Percentiles rank a stretch among this genome's conserved stretches.
Conservation (phyloP, 208 protist genomes). For the Zelonia costaricensis region DNA sequence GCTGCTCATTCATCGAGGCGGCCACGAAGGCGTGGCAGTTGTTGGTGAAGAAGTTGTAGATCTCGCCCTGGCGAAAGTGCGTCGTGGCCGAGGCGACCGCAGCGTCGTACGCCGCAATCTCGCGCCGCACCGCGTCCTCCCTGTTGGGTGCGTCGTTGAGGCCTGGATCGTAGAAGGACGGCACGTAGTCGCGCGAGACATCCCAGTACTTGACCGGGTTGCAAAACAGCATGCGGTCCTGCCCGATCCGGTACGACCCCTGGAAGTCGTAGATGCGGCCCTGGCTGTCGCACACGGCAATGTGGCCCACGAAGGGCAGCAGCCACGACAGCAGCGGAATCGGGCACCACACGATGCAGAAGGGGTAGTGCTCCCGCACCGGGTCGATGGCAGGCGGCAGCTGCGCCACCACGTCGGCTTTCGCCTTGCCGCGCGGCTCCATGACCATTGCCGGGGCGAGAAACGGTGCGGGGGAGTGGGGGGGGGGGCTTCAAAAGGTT, state of each 20-base stretch:
- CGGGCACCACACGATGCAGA: conserved; percentile 91
- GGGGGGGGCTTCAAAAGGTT: neutral
- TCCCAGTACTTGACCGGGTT: conserved; percentile 84
- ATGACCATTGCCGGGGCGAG: neutral
- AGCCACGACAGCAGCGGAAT: conserved; percentile 91
- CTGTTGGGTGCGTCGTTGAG: conserved; percentile 7
- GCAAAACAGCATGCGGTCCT: conserved; percentile 92
- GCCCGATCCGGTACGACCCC: conserved; percentile 75
- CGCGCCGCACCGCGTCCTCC: conserved; percentile 23
- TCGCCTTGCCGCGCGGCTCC: neutral
- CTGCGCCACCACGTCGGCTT: conserved; percentile 16
- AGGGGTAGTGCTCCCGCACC: conserved; percentile 81
- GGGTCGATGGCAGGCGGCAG: conserved; percentile 59
- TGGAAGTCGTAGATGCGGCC: conserved; percentile 93
- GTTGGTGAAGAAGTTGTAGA: conserved; percentile 90
- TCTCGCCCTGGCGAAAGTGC: conserved; percentile 67
- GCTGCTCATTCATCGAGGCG: conserved; percentile 42
- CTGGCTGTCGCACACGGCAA: conserved; percentile 86
- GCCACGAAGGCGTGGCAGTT: conserved; percentile 90
- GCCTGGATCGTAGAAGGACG: conserved; percentile 49
- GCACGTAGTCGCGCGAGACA: conserved; percentile 52
- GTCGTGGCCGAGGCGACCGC: conserved; percentile 34
- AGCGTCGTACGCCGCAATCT: conserved; percentile 63
- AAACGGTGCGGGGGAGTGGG: too few relatives aligned
- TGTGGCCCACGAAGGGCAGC: conserved; percentile 90